A percentile compares a stretch with the other conserved stretches of the same genome.
phyloP scores from a whole-genome alignment of 1,284 basidiomycete genomes.

The Neolentinus lepideus region DNA sequence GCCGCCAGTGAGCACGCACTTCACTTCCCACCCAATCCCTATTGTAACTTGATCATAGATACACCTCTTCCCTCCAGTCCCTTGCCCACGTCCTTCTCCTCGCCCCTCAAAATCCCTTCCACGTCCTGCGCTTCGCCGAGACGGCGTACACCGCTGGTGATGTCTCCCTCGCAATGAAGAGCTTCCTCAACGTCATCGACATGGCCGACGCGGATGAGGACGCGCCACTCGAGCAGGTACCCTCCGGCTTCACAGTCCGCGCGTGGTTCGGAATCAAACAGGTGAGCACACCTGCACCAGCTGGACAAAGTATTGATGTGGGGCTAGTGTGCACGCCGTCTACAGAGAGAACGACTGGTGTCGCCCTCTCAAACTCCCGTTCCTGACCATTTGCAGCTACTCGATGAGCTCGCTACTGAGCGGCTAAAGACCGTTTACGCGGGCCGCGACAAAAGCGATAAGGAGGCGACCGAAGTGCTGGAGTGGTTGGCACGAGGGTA shows the following conservation, averaged over 20 bases:
- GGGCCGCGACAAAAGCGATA: background rate
- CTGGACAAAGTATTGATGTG: no score
- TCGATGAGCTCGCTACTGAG: conserved; percentile 1
- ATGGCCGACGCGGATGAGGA: conserved; percentile 65
- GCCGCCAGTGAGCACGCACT: conserved; percentile 56
- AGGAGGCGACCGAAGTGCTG: background rate
- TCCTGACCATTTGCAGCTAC: background rate
- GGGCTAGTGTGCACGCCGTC: background rate
- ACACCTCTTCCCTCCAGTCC: conserved; percentile 61
- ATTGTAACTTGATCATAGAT: conserved; percentile 29
- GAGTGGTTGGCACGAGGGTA: background rate
- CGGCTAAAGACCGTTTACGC: background rate
- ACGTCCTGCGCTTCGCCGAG: conserved; percentile 79
- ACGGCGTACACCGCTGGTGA: conserved; percentile 78
- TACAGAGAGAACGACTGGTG: background rate
- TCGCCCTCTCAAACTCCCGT: background rate
- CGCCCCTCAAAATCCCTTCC: conserved; percentile 81
- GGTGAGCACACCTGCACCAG: no score
- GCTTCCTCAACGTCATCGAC: conserved; percentile 77
- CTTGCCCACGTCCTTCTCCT: conserved; percentile 80
- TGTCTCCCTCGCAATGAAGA: conserved; percentile 73
- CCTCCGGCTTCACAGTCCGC: conserved; percentile 53
- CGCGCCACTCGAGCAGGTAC: conserved; percentile 27
- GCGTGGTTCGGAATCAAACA: conserved; percentile 87
- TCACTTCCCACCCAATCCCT: background rate